Conservation (phyloP, 2,329 filamentous ascomycete genomes). For the Fusarium beomiforme region DNA sequence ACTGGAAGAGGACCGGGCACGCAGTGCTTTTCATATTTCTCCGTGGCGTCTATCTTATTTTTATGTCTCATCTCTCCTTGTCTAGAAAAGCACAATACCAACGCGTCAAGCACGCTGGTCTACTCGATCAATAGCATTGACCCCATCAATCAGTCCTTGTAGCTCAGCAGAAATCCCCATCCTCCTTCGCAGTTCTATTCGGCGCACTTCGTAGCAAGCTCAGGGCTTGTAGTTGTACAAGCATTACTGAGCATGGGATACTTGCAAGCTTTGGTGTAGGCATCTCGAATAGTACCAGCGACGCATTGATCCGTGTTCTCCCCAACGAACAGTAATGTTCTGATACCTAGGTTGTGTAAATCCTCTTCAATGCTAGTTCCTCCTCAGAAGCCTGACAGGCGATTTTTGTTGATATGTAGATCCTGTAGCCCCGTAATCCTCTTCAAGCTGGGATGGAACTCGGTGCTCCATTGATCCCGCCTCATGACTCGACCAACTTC, state of each 20-base stretch:
- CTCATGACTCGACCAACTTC: not conserved
- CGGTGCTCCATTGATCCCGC: not conserved
- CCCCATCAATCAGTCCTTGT: not conserved
- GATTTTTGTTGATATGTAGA: not conserved
- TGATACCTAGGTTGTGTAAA: not conserved
- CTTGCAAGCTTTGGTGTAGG: not conserved
- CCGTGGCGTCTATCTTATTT: too few species aligned
- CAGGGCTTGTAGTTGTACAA: not conserved
- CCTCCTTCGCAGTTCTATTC: not conserved
- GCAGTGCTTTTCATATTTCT: too few species aligned
- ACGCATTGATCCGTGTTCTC: not conserved
- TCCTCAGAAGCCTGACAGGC: not conserved
- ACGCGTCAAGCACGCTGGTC: not conserved
- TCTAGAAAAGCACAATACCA: not conserved
- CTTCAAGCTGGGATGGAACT: not conserved
- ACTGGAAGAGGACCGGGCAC: too few species aligned
- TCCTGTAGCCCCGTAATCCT: accelerated
- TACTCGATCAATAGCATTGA: not conserved
- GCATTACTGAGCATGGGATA: not conserved
- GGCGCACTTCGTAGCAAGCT: not conserved
- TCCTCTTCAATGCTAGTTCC: accelerated
- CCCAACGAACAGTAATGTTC: not conserved
- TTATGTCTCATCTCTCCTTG: not conserved
- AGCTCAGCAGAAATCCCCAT: not conserved
- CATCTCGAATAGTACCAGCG: not conserved